These are phyloP conservation scores for Yarrowia sp. DNA, from an alignment of 805 yeast species.

Conservation along the genomic window DNA sequence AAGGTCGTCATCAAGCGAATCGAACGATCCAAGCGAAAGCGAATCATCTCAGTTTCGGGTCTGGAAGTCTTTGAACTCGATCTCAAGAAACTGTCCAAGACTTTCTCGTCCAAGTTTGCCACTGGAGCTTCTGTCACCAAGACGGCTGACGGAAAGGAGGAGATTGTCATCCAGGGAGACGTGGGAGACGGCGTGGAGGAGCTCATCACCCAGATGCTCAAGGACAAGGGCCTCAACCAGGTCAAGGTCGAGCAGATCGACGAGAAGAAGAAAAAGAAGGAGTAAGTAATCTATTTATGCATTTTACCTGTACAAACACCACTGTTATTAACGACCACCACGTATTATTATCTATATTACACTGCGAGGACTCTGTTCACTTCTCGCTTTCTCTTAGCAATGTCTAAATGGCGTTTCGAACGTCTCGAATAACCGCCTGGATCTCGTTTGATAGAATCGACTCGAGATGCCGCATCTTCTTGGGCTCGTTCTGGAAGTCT, in stretches of 20 bases:
- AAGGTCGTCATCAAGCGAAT: conserved; percentile 84
- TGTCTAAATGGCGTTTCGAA: conserved; percentile 29
- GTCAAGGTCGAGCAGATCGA: conserved; percentile 90
- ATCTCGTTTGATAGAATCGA: conserved; percentile 9
- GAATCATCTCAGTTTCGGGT: conserved; percentile 84
- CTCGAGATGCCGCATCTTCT: conserved; percentile 27
- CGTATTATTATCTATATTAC: conserved; percentile 9
- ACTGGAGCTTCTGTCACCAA: conserved; percentile 94
- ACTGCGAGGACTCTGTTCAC: neutral
- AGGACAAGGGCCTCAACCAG: conserved; percentile 81
- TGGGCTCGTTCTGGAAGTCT: conserved; percentile 36
- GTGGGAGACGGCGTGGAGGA: conserved; percentile 89
- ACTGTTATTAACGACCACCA: neutral
- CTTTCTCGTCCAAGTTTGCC: conserved; percentile 92
- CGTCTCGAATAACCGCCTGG: conserved; percentile 28
- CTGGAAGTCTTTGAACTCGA: conserved; percentile 88
- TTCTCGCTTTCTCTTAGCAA: neutral
- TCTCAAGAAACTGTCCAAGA: conserved; percentile 87
- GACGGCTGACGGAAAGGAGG: conserved; percentile 90
- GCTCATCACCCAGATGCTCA: conserved; percentile 70
- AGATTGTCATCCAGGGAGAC: conserved; percentile 91
- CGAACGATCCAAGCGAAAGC: conserved; percentile 88
- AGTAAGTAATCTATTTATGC: conserved; percentile 28
- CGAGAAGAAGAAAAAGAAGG: conserved; percentile 57
- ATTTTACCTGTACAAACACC: neutral